Evolutionary conservation across 106 monocot genomes (phyloP).

Genomic region (Xerophyta viscosa): DNA sequence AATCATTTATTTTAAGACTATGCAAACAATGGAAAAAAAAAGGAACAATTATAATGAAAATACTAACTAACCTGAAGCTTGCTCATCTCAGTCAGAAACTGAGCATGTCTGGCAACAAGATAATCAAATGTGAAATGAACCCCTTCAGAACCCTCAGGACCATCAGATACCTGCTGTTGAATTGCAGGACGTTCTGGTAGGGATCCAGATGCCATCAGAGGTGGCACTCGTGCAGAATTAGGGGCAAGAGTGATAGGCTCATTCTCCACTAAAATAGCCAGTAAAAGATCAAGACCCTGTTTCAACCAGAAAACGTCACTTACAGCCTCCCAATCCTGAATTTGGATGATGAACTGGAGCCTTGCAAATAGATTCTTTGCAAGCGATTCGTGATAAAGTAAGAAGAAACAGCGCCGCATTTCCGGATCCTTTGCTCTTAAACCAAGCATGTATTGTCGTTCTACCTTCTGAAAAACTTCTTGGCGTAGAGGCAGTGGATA

Average conservation of each 20-base stretch:
- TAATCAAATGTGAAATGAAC: conserved; percentile 64
- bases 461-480: conserved; percentile 91
- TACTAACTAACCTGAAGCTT: conserved; percentile 65
- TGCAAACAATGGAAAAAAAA: neutral
- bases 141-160: conserved; percentile 35
- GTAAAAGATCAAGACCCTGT: conserved; percentile 90
- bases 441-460: conserved; percentile 94
- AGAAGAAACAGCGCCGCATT: conserved; percentile 72
- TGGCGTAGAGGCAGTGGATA: conserved; percentile 62
- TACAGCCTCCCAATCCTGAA: conserved; percentile 96
- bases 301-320: conserved; percentile 98
- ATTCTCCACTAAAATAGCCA: conserved; percentile 89
- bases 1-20: neutral
- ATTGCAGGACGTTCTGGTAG: conserved; percentile 35
- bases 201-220: conserved; percentile 58
- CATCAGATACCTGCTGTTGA: conserved; percentile 37
- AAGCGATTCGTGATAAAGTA: conserved; percentile 79
- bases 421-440: conserved; percentile 89
- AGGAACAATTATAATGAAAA: neutral
- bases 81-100: conserved; percentile 83
- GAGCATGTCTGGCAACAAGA: conserved; percentile 53
- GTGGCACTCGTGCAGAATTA: conserved; percentile 80
- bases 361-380: conserved; percentile 61
- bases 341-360: conserved; percentile 92
- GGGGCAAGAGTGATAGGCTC: conserved; percentile 86